A percentile compares a stretch with the other conserved stretches of the same genome.
Evolutionary conservation across 1,284 basidiomycete species (phyloP).

Genomic region (Schizophyllum commune): DNA sequence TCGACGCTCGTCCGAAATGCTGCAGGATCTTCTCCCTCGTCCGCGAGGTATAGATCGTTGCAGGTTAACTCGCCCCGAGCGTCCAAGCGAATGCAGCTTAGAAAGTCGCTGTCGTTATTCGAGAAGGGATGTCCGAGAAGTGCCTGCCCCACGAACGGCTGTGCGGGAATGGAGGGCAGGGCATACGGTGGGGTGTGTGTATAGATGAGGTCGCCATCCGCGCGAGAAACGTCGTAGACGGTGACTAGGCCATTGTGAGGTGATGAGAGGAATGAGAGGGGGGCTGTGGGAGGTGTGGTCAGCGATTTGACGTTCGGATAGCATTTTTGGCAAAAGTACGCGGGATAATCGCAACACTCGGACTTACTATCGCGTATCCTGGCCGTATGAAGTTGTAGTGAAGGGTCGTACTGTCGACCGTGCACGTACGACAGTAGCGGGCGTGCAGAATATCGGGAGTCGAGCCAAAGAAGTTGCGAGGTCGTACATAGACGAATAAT

Average conservation of each 20-base stretch:
- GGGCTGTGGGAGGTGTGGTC: not conserved
- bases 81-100: conserved; percentile 23
- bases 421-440: conserved; percentile 59
- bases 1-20: conserved; percentile 18
- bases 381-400: conserved; percentile 37
- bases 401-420: conserved; percentile 50
- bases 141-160: conserved; percentile 33
- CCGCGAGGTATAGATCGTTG: conserved; percentile 2
- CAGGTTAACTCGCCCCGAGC: conserved; percentile 37
- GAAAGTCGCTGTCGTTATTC: conserved; percentile 26
- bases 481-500: conserved; percentile 51
- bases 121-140: conserved; percentile 30
- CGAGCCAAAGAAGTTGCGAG: conserved; percentile 57
- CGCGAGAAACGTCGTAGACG: conserved; percentile 50
- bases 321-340: too few species aligned
- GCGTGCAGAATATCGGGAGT: conserved; percentile 43
- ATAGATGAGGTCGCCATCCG: conserved; percentile 32
- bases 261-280: conserved; percentile 48
- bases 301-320: too few species aligned
- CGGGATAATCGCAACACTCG: too few species aligned
- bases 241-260: conserved; percentile 48
- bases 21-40: conserved; percentile 1
- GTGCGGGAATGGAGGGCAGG: conserved; percentile 25
- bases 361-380: conserved; percentile 28
- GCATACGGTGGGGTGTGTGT: conserved; percentile 37